phyloP scores from a whole-genome alignment of 345 rosid species.

The Passiflora organensis region DNA sequence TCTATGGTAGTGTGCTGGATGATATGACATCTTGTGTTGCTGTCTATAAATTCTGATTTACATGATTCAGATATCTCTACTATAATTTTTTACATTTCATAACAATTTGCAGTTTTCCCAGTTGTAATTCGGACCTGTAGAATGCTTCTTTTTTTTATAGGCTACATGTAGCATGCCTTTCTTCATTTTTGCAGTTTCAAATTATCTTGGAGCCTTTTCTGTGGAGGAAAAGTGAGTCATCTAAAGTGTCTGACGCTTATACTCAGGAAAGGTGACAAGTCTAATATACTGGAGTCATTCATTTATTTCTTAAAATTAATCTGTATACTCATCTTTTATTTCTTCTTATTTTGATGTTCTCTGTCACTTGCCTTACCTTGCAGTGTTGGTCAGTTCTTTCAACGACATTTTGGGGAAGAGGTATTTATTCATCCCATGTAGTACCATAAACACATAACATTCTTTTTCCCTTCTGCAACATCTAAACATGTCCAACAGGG shows the following conservation, averaged over 20 bases:
- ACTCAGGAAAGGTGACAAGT: slow-evolving; percentile 44
- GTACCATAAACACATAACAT: neutral
- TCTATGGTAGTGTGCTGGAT: no score
- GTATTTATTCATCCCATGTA: slow-evolving; percentile 30
- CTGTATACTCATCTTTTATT: neutral
- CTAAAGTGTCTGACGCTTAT: slow-evolving; percentile 35
- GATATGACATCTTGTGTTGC: neutral
- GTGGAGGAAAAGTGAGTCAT: slow-evolving; percentile 56
- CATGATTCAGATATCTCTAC: no score
- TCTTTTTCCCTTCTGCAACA: slow-evolving; percentile 9
- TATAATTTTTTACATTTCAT: neutral
- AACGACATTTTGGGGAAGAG: slow-evolving; percentile 86
- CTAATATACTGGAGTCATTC: neutral
- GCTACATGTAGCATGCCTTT: slow-evolving; percentile 9
- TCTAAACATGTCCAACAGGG: neutral
- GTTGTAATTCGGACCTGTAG: neutral
- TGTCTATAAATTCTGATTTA: neutral
- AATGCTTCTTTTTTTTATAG: neutral
- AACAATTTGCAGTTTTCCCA: neutral
- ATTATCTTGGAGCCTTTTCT: slow-evolving; percentile 66
- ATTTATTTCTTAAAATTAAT: neutral
- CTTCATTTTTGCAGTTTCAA: slow-evolving; percentile 41
- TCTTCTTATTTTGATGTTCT: neutral
- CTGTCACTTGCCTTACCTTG: slow-evolving; percentile 19
- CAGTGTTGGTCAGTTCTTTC: slow-evolving; percentile 71